Evolutionary conservation across 768 basidiomycete genomes (phyloP), one percentile per base, ranked within the genome.

Genomic region (Lactarius sanguifluus): DNA sequence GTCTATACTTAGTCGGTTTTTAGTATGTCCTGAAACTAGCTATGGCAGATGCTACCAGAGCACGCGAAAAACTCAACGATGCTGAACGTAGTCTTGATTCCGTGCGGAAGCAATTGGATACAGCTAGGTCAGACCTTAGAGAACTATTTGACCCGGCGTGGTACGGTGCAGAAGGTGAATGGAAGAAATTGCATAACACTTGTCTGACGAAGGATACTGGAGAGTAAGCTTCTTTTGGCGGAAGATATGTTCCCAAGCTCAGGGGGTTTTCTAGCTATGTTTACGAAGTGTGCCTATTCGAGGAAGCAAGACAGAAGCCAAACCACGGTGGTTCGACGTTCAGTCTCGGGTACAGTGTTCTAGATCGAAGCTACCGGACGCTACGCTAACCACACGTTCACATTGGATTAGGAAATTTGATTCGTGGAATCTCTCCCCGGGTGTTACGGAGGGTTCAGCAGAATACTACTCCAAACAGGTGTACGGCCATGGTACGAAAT

Each of bases 221-320:
- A 81, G 96, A 97, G 92, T 97, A 72, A 74, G 95, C 88, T 25
- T 47, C 13, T 28, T 45, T 61, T 25, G 50, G n/a, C 38, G 3
- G 40, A 15, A 18, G 16, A 23, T 15, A 41, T n/a, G 40, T 34
- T 47, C 23, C 25, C 54, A 6, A 20, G 45, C 45, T 65, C 66
- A 45, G 40, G 59, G 7, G 36, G 20, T 36, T 55, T 57, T 63
- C 5, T 57, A 97, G 95, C 69, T 98, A 98, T 76, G 92, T 88
- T 7, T 99, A 99, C 74, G 91, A 95, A 74, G 81, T 98, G 9
- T 98, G 96, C 78, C 82, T 97, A 71, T 98, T 99, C 72, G 84
- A 88, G 4, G 87, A 91, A 71, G 93, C 91, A 2, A 90, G 82
- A 61, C 97, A 99, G 77, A 96, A 89, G 76, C 89, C 92, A 10